Base-by-base conservation (phyloP, 2,329 filamentous ascomycete species). In the Ustilaginoidea virens region DNA sequence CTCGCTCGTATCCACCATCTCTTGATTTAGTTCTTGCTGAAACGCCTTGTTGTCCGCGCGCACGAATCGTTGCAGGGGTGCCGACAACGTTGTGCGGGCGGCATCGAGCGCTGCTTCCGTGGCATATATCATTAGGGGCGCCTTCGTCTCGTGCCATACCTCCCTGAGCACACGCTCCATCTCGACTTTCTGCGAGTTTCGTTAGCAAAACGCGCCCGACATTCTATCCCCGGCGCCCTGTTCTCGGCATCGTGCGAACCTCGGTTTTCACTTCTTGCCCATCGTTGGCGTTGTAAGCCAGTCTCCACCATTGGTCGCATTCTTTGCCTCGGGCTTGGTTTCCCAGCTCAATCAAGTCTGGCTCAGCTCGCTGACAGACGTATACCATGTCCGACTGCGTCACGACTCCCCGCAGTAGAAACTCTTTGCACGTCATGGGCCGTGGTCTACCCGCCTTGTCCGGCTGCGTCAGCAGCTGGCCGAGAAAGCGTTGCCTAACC, bases 241-340 rank as follows among this genome's bases (percentile, higher is more conserved):
- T n/a, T n/a, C n/a, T n/a, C n/a, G n/a, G n/a, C n/a, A n/a, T n/a
- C n/a, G 5, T 4, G 25, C 52, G 28, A 53, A 69, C 66, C 56
- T 69, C 61, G 11, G 60, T 49, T 36, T 52, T 58, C 17, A 63
- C 49, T n/a, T 63, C 58, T 27, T 53, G 48, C 5, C 49, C 39
- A 8, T 55, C 54, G 11, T 47, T 40, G 9, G 51, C 42, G 14
- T 45, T 43, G 35, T 60, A 66, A 20, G 57, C 50, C 25, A 71
- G 48, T 36, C 58, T 59, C 67, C 67, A 72, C 67, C 67, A 72
- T 40, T 69, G 66, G 29, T 69, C 64, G 36, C 4, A 11, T 7
- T 11, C 19, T 7, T 15, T 43, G 33, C 14, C 40, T 36, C 3
- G 48, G 29, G n/a, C n/a, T 4, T 36, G 33, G 18, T 51, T 54